These are phyloP conservation scores for Aspergillus sp. DNA, from an alignment of 2,329 filamentous ascomycete genomes.

Conservation along the genomic window DNA sequence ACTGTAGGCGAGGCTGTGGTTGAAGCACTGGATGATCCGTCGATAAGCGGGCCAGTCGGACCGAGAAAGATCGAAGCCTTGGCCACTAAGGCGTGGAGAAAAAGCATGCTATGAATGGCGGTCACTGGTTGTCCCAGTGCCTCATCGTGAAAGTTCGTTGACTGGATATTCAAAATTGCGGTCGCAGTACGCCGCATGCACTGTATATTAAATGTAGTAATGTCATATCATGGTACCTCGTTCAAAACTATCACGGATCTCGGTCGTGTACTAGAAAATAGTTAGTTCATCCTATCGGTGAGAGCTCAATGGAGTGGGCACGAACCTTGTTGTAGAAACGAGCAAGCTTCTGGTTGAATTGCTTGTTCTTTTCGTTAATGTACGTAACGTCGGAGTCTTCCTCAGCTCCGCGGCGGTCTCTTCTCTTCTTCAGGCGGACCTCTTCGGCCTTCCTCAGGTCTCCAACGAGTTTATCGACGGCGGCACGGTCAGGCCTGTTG, in stretches of 20 bases:
- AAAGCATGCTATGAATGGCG: conserved; percentile 71
- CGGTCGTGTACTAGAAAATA: conserved; percentile 71
- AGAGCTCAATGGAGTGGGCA: neutral
- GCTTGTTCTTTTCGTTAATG: conserved; percentile 99
- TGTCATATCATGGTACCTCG: conserved; percentile 87
- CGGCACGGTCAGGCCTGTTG: conserved; percentile 82
- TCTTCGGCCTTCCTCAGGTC: conserved; percentile 90
- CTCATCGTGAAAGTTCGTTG: neutral
- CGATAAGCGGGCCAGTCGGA: conserved; percentile 73
- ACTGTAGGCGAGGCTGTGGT: conserved; percentile 85
- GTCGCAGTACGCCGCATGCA: neutral
- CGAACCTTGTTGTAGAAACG: conserved; percentile 90
- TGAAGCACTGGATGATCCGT: conserved; percentile 76
- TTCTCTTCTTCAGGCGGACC: conserved; percentile 78
- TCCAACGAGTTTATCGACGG: conserved; percentile 81
- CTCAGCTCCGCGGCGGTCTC: conserved; percentile 75
- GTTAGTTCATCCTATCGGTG: conserved; percentile 16
- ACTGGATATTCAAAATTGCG: neutral
- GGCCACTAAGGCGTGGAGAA: conserved; percentile 81
- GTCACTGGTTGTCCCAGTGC: neutral
- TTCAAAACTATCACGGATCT: conserved; percentile 97
- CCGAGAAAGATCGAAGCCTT: conserved; percentile 77
- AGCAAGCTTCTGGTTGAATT: conserved; percentile 96
- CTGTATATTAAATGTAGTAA: conserved; percentile 20
- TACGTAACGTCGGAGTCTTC: conserved; percentile 93